phyloP scores from a whole-genome alignment of 805 yeast genomes.

The Candida ortonii region DNA sequence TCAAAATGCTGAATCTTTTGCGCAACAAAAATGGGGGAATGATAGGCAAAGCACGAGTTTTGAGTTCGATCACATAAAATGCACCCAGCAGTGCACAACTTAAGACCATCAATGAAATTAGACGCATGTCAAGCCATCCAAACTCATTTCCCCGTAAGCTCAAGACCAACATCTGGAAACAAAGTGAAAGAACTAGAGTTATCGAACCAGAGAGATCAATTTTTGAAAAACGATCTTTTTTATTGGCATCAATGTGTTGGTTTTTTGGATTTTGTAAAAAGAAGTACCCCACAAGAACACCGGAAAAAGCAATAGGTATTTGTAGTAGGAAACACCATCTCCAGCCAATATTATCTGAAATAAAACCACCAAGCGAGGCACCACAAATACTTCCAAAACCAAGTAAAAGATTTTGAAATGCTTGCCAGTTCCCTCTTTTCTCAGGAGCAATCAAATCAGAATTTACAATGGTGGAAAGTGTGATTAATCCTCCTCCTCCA shows the following conservation, averaged over 20 bases:
- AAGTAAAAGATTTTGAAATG: slow-evolving; percentile 66
- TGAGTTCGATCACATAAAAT: slow-evolving; percentile 9
- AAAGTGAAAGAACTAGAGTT: slow-evolving; percentile 13
- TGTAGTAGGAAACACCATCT: slow-evolving; percentile 51
- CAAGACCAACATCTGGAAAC: slow-evolving; percentile 13
- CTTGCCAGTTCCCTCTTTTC: slow-evolving; percentile 75
- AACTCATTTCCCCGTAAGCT: slow-evolving; percentile 18
- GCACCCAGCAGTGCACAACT: slow-evolving; percentile 6
- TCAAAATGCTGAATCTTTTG: slow-evolving; percentile 24
- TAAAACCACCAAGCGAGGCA: slow-evolving; percentile 56
- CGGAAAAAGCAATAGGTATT: slow-evolving; percentile 43
- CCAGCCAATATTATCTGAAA: slow-evolving; percentile 57
- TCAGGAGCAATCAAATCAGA: slow-evolving; percentile 72
- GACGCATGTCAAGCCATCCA: slow-evolving; percentile 12
- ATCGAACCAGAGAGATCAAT: slow-evolving; percentile 16
- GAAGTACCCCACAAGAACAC: slow-evolving; percentile 36
- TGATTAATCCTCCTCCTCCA: slow-evolving; percentile 79
- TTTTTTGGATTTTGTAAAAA: slow-evolving; percentile 35
- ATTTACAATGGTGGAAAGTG: slow-evolving; percentile 66
- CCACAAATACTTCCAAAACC: slow-evolving; percentile 72
- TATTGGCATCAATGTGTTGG: slow-evolving; percentile 22
- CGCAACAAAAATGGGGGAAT: slow-evolving; percentile 33
- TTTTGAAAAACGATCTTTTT: slow-evolving; percentile 2
- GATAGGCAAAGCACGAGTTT: slow-evolving; percentile 28
- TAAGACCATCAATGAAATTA: slow-evolving; percentile 2